These are phyloP conservation scores for Rhytidiadelphus loreus DNA, from an alignment of 225 moss, liverwort and hornwort genomes.

Conservation along the genomic window DNA sequence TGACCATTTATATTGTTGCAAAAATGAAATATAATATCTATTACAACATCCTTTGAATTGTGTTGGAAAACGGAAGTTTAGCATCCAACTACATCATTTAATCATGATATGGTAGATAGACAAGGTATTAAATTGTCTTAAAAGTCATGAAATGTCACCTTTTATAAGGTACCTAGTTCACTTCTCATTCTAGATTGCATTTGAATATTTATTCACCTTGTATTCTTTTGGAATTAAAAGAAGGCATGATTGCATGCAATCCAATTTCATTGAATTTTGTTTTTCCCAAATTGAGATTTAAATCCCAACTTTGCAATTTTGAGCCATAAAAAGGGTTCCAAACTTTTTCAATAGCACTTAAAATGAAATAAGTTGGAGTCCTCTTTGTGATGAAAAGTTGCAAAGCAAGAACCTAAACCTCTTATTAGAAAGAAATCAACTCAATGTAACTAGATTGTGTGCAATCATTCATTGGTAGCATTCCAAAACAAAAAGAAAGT, in stretches of 20 bases:
- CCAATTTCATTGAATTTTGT: not conserved
- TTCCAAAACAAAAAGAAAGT: too few relatives aligned
- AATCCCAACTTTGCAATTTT: not conserved
- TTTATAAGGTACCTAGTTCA: not conserved
- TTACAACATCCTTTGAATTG: not conserved
- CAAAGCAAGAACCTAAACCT: too few relatives aligned
- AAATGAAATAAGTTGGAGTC: not conserved
- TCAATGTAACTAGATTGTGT: not conserved
- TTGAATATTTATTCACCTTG: not conserved
- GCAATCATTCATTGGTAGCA: not conserved
- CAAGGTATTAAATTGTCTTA: not conserved
- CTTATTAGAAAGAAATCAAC: accelerated
- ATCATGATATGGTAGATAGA: not conserved
- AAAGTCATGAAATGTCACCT: not conserved
- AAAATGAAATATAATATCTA: not conserved
- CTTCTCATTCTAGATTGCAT: not conserved
- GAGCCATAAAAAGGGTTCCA: not conserved
- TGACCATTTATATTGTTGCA: not conserved
- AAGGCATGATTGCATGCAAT: not conserved
- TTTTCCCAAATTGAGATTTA: not conserved
- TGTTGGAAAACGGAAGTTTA: not conserved
- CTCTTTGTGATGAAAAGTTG: not conserved
- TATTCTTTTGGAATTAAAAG: not conserved
- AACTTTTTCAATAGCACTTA: not conserved
- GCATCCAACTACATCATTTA: not conserved